Base-by-base conservation (phyloP, 768 basidiomycete species). In the Tulasnella sp. region DNA sequence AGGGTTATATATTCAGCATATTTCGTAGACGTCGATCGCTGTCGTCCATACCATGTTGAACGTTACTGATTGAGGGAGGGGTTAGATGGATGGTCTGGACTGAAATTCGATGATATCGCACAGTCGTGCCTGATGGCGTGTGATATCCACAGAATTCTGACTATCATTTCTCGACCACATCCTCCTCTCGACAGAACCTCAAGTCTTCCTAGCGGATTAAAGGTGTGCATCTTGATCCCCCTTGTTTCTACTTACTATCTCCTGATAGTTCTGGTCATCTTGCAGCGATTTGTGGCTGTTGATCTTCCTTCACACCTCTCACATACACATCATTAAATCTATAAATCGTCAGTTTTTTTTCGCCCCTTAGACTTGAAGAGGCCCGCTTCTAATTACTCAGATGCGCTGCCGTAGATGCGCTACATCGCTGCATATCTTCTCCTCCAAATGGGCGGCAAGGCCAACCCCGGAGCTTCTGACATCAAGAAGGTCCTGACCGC, bases 401-500 rank as follows among this genome's bases (percentile, higher is more conserved):
- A 10, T 49, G 17, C 9, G 19, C n/a, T 38, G 7, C 24, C 11
- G 2, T 25, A 66, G 85, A 92, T 92, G 89, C 87, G 87, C 74
- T 76, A 92, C 70, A 76, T 97, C 73, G 93, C 92, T 75, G 90
- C 92, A 65, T 98, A 96, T 79, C 83, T 99, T 62, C 91, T 99
- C 71, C 92, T 97, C 75, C 86, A 87, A 73, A 80, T 83, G 70
- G 96, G 92, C 65, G 96, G 96, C 58, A 97, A 97, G 69, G 74
- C 83, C 67, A 81, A 79, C 63, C 93, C 96, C 63, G 83, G 85
- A 62, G 88, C 87, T 56, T 79, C 68, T 48, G 93, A 97, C 71
- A 78, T 99, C 76, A 91, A 83, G 76, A 83, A 83, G 68, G 82
- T 98, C 69, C 84, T 99, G 66, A 73, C 68, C 56, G 76, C 84